A percentile compares a stretch with the other conserved stretches of the same genome.
phyloP scores from a whole-genome alignment of 495 filamentous ascomycete species.

The Bacidia rubella region DNA sequence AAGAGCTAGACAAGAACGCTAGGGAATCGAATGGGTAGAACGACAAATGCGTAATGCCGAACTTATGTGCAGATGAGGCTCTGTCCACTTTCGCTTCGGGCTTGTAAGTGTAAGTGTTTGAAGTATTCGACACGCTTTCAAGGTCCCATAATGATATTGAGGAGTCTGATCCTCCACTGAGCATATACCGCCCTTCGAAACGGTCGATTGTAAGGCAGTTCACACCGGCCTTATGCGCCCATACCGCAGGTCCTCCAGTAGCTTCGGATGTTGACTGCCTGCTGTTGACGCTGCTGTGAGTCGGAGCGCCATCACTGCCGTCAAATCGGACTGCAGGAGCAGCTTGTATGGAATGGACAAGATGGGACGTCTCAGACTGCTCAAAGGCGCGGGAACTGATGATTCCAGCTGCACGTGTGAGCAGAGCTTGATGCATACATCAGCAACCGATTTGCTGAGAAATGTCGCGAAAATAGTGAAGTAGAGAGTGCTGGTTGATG shows the following conservation, averaged over 20 bases:
- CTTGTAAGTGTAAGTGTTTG: constrained; percentile 31
- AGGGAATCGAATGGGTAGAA: constrained; percentile 80
- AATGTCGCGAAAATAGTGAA: too few species aligned
- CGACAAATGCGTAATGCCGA: constrained; percentile 68
- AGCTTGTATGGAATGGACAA: constrained; percentile 47
- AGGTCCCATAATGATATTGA: constrained; percentile 77
- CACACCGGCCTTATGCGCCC: constrained; percentile 63
- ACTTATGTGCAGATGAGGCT: constrained; percentile 45
- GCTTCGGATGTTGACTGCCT: constrained; percentile 5
- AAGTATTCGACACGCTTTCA: constrained; percentile 32
- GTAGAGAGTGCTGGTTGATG: too few species aligned
- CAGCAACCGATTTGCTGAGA: constrained; percentile 19
- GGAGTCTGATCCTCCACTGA: constrained; percentile 72
- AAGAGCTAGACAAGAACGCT: constrained; percentile 69
- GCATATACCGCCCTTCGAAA: constrained; percentile 66
- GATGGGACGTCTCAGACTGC: constrained; percentile 44
- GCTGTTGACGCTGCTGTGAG: constrained; percentile 3
- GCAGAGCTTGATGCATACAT: constrained; percentile 73
- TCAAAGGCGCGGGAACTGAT: constrained; percentile 47
- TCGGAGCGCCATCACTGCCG: constrained; percentile 28
- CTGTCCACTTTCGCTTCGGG: constrained; percentile 35
- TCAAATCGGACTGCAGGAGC: constrained; percentile 54
- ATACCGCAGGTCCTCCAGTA: constrained; percentile 20
- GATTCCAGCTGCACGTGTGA: constrained; percentile 56
- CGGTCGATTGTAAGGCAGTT: constrained; percentile 62